Conservation (phyloP, 2,329 filamentous ascomycete species). For the Paracorniculantispora psalliotae region DNA sequence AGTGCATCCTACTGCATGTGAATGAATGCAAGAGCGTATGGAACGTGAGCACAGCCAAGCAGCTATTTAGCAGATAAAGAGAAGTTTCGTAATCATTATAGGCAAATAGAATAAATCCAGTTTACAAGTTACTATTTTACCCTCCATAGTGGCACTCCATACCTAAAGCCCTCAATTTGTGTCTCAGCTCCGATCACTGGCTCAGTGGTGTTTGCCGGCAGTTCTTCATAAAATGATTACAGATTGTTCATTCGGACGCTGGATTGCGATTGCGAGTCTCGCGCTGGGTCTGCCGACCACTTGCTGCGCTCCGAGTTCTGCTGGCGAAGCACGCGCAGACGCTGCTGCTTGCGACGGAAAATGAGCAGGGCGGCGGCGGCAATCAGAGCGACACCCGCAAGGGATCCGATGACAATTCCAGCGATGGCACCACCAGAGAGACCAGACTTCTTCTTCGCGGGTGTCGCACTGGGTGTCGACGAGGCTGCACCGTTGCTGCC, state of each 20-base stretch:
- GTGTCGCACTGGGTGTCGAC: conserved; percentile 3
- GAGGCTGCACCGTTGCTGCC: conserved; percentile 13
- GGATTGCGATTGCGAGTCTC: conserved; percentile 18
- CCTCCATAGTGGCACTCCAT: too few relatives aligned
- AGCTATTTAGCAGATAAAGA: too few relatives aligned
- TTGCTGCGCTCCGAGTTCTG: conserved; percentile 21
- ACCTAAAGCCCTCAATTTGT: too few relatives aligned
- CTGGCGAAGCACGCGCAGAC: conserved; percentile 20
- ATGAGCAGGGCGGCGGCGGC: conserved; percentile 57
- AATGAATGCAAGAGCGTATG: too few relatives aligned
- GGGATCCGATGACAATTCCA: conserved; percentile 66
- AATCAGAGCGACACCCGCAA: conserved; percentile 58
- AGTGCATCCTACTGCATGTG: background rate
- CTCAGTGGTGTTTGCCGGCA: too few relatives aligned
- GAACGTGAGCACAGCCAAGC: too few relatives aligned
- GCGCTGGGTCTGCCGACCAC: conserved; percentile 21
- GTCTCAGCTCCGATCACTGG: too few relatives aligned
- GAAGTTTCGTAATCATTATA: too few relatives aligned
- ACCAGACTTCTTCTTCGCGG: conserved; percentile 22
- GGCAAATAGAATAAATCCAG: background rate
- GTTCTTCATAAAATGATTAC: too few relatives aligned
- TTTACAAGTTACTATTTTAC: conserved; percentile 3
- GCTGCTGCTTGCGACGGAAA: conserved; percentile 28
- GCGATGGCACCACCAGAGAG: conserved; percentile 68
- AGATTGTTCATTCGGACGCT: conserved; percentile 14